A percentile compares a stretch with the other conserved stretches of the same genome.
These are phyloP conservation scores for Kodamaea nitidulidarum DNA, from an alignment of 805 yeast genomes.

Conservation along the genomic window DNA sequence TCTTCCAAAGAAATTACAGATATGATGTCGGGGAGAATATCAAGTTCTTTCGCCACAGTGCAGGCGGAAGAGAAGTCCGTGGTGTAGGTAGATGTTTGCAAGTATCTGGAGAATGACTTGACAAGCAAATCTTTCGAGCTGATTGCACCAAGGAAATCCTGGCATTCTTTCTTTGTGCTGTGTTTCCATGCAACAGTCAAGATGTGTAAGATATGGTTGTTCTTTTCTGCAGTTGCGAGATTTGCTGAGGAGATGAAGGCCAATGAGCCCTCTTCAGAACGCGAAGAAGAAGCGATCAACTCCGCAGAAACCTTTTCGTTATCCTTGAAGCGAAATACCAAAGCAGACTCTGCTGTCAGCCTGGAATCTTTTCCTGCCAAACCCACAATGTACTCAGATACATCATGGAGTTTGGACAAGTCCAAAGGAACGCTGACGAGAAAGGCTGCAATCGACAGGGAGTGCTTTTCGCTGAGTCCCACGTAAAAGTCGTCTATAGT, in stretches of 20 bases:
- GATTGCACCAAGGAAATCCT: neutral
- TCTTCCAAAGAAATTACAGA: constrained; percentile 11
- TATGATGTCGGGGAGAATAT: constrained; percentile 13
- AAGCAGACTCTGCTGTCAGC: constrained; percentile 17
- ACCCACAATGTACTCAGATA: constrained; percentile 27
- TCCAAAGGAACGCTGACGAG: constrained; percentile 7
- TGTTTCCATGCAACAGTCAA: constrained; percentile 15
- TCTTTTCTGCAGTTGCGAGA: neutral
- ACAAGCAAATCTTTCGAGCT: constrained; percentile 2
- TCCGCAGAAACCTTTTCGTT: constrained; percentile 17
- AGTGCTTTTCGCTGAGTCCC: constrained; percentile 23
- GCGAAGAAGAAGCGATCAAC: constrained; percentile 13
- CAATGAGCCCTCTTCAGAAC: constrained; percentile 9
- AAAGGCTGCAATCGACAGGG: constrained; percentile 10
- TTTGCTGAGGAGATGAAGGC: constrained; percentile 13
- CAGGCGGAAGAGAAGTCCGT: constrained; percentile 12
- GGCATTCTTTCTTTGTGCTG: constrained; percentile 6
- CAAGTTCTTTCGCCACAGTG: constrained; percentile 9
- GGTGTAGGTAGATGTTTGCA: neutral
- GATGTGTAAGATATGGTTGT: neutral
- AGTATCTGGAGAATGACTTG: constrained; percentile 1
- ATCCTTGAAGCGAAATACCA: constrained; percentile 18
- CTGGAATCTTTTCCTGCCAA: constrained; percentile 24
- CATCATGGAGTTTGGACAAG: constrained; percentile 16
- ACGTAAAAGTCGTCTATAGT: constrained; percentile 30